Evolutionary conservation across 2,329 filamentous ascomycete species (phyloP), one percentile per base, ranked within the genome.

Genomic region (Hymenoscyphus linearis): DNA sequence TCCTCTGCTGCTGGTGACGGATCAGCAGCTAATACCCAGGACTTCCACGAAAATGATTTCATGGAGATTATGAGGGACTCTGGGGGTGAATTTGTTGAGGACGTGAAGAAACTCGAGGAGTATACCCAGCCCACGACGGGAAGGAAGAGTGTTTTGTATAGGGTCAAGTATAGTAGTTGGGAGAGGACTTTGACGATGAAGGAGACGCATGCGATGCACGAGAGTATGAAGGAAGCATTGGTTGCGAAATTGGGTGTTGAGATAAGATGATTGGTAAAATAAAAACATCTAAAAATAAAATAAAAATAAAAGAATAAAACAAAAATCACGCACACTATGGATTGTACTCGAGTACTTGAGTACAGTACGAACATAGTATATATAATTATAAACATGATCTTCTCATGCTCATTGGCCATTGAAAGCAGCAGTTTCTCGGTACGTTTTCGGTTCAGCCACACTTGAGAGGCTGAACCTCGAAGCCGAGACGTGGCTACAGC

Each of bases 61-160:
- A 98, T 98, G 93, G 95, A 98, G 76, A 83, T 97, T 60, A 90
- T 97, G 18, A 86, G 95, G 66, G 87, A 87, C 67, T 81, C 93
- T 54, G 90, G 86, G 10, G 93, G 92, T 57, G 90, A 96, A 73
- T 76, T 86, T 25, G 91, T 95, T 37, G 95, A 99, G 76, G 91
- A 96, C 74, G 93, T 98, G 57, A 81, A 79, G 64, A 80, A 96
- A 31, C 85, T 91, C 58, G 95, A 98, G 75, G 84, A 91, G 73
- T 99, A 98, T 74, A 85, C 84, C 55, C 92, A 98, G 75, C 92
- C 93, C 40, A 92, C 90, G 77, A 93, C 89, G 22, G 86, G 88
- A 3, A 82, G 89, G 67, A 88, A 84, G 77, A 97, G 93, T 77
- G 76, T 95, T 78, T 96, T 91, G 76, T 99, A 97, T 75, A 83